Conservation (phyloP, 805 yeast species). For the Debaryomyces maramus region DNA sequence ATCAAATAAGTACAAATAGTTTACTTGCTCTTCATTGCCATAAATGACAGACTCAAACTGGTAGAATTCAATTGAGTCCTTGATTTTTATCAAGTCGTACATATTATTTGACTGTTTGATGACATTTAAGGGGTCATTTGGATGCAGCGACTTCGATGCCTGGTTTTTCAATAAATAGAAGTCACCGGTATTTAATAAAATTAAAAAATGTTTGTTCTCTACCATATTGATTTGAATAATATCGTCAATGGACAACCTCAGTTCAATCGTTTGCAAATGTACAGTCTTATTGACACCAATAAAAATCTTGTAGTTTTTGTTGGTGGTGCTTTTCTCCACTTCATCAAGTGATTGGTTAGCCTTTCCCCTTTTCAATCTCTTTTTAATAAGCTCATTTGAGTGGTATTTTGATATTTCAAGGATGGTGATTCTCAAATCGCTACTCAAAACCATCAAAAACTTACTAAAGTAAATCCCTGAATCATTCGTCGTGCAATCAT, state of each 20-base stretch:
- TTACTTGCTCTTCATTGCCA: slow-evolving; percentile 7
- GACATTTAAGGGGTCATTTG: slow-evolving; percentile 5
- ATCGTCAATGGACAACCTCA: slow-evolving; percentile 22
- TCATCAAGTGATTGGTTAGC: slow-evolving; percentile 4
- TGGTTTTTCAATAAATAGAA: slow-evolving; percentile 37
- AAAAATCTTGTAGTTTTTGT: slow-evolving; percentile 23
- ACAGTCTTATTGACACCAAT: slow-evolving; percentile 33
- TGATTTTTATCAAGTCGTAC: slow-evolving; percentile 35
- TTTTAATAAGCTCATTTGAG: neutral
- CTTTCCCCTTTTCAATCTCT: slow-evolving; percentile 7
- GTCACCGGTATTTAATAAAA: slow-evolving; percentile 40
- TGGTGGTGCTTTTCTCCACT: neutral
- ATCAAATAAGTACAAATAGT: slow-evolving; percentile 32
- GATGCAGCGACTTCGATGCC: slow-evolving; percentile 5
- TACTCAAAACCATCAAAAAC: slow-evolving; percentile 27
- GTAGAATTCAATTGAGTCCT: slow-evolving; percentile 32
- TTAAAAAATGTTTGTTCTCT: slow-evolving; percentile 32
- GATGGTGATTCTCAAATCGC: slow-evolving; percentile 28
- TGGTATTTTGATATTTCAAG: slow-evolving; percentile 20
- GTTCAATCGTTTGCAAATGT: slow-evolving; percentile 32
- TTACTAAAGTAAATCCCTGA: neutral
- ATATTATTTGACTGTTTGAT: slow-evolving; percentile 22
- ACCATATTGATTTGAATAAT: slow-evolving; percentile 27
- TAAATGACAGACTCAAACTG: slow-evolving; percentile 25
- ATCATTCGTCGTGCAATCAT: slow-evolving; percentile 1